Evolutionary conservation across 73 alveolate genomes (phyloP), one percentile per base, ranked within the genome.

Genomic region (Paramecium biaurelia): DNA sequence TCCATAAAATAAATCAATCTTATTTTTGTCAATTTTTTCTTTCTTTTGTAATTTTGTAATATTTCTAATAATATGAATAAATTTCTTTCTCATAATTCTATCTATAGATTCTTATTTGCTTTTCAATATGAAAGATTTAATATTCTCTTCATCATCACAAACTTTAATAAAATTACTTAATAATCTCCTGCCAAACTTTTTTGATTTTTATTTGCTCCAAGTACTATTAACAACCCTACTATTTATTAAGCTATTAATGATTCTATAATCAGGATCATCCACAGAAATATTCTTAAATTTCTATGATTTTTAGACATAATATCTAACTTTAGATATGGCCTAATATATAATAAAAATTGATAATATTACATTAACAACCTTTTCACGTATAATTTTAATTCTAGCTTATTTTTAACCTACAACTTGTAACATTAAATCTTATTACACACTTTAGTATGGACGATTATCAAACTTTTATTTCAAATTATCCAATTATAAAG

Each of bases 381-480:
- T 74, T 74, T 74, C 87, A 5, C 58, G 15, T n/a, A 74, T 34
- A 15, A 74, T 37, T 37, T 41, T 34, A 28, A 21, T 35, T 74
- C 87, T 74, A 0, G 87, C 87, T 74, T 74, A 18, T 34, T 41
- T 74, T 41, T 74, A 74, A 6, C 87, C 87, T 1, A 74, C 87
- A 37, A 74, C 34, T 41, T 74, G n/a, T 37, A 74, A 18, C 59
- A 74, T 37, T 32, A 74, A 5, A 74, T 74, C 87, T 20, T 74
- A 20, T 37, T 74, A 74, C 34, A 74, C 67, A 74, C 87, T 74
- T 14, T 74, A 37, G 14, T 74, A 74, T 14, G 87, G 87, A 28
- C 87, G 37, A 34, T 28, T 41, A 37, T 74, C 87, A 74, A 37
- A 28, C 41, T 74, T 74, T 37, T 74, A 21, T 41, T 74, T 74